Evolutionary conservation across 2,329 filamentous ascomycete genomes (phyloP), one percentile per base, ranked within the genome.

Genomic region (Zymoseptoria brevis): DNA sequence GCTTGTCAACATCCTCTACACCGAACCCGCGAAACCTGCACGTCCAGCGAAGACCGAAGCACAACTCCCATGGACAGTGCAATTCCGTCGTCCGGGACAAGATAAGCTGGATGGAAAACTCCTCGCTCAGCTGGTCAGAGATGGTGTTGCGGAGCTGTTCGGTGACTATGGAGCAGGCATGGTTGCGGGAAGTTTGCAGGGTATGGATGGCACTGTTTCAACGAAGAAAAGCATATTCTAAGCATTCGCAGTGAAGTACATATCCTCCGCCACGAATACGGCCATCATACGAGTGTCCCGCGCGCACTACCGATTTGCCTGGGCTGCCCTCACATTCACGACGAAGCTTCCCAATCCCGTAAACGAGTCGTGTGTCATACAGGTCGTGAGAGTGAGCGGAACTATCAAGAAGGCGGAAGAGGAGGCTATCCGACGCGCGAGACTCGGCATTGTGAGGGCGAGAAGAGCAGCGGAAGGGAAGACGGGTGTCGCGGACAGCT

Each of bases 401-500:
- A 99, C 94, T 2, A 96, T 99, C 69, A 87, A 87, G 67, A 96
- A 96, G 74, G 87, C 86, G 2, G 92, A 97, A 74, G 87, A 96
- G 71, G 92, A 96, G 74, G 90, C 91, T 41, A 88, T 97, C 68
- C 82, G 86, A 3, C 81, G 89, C 61, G 89, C 90, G 50, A 86
- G 88, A 66, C 79, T 81, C 58, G 82, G 90, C 58, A 86, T 96
- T 60, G 77, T 88, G 50, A 82, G 84, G 29, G 85, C 87, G 56
- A 83, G 82, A 69, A 81, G 81, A 26, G 78, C 73, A 52, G 61
- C 51, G 53, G 61, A 26, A 57, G 56, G 35, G 16, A 45, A 45
- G 35, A 45, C 35, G 35, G 35, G 35, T 16, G 13, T 45, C 13
- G 35, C 35, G 6, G 35, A 45, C 16, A 45, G 13, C 35, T 4